Evolutionary conservation across 495 filamentous ascomycete genomes (phyloP).

Genomic region (Thermothielavioides terrestris): DNA sequence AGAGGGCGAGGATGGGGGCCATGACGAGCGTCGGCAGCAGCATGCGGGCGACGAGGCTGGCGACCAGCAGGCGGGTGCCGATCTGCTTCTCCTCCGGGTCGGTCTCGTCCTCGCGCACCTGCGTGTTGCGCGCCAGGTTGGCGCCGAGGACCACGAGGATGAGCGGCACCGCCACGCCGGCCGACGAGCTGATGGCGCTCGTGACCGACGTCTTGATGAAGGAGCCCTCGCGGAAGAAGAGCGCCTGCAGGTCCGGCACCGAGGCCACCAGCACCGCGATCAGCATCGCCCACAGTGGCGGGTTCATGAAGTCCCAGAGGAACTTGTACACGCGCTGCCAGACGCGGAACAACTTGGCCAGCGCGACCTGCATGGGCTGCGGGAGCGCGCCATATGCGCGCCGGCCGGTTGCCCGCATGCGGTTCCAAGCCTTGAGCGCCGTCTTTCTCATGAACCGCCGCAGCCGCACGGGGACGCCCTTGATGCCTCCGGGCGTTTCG

Average conservation of each 20-base stretch:
- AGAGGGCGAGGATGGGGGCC: slow-evolving; percentile 83
- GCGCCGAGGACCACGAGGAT: slow-evolving; percentile 96
- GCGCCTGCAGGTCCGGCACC: slow-evolving; percentile 68
- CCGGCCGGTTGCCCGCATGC: slow-evolving; percentile 26
- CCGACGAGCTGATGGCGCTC: slow-evolving; percentile 72
- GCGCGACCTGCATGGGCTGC: slow-evolving; percentile 42
- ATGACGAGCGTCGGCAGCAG: slow-evolving; percentile 84
- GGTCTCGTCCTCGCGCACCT: slow-evolving; percentile 42
- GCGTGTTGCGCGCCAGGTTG: slow-evolving; percentile 75
- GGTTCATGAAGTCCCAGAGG: slow-evolving; percentile 93
- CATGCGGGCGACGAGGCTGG: slow-evolving; percentile 82
- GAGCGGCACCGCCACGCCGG: slow-evolving; percentile 84
- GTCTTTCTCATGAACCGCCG: slow-evolving; percentile 9
- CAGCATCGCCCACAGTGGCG: slow-evolving; percentile 95
- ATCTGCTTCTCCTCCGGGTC: slow-evolving; percentile 58
- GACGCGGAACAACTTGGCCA: slow-evolving; percentile 38
- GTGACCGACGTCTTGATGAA: slow-evolving; percentile 92
- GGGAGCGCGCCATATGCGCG: slow-evolving; percentile 45
- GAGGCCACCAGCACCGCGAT: slow-evolving; percentile 81
- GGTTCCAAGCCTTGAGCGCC: slow-evolving; percentile 24
- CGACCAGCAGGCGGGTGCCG: slow-evolving; percentile 71
- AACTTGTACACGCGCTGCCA: slow-evolving; percentile 51
- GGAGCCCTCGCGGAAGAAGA: slow-evolving; percentile 84
- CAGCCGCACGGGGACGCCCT: slow-evolving; percentile 25
- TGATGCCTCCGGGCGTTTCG: slow-evolving; percentile 25